Evolutionary conservation across 306 rosid species (phyloP), one percentile per base, ranked within the genome.

Genomic region (Styphnolobium japonicum): DNA sequence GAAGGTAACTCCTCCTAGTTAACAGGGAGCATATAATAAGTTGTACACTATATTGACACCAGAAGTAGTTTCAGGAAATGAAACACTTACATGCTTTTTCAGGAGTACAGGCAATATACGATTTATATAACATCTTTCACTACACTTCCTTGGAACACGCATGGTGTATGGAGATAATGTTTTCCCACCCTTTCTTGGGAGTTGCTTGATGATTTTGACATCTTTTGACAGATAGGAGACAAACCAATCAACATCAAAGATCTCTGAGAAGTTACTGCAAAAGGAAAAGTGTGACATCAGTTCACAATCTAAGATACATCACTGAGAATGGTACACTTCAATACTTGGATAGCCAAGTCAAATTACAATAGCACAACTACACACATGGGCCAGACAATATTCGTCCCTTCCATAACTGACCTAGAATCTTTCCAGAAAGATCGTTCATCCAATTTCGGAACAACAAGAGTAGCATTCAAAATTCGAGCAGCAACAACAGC

Each of bases 91-190:
- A 81, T 79, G 97, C 86, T 90, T 96, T 90, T 91, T 96, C 88
- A 86, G 67, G 64, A 96, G 96, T 77, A 93, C 94, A 46, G 99
- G 98, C 61, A 96, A 70, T 66, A 96, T 89, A 68, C 98, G 98
- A 78, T 1, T 88, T 82, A 79, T 84, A 80, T 96, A 96, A 79
- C 99, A 96, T 84, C 91, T 91, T 89, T 96, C 99, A 80, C 34
- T 96, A 67, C 98, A 96, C 85, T 96, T 96, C 88, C 99, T 88
- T 25, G 98, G 99, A 61, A 96, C 99, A 62, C 96, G 97, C 98
- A 96, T 91, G 51, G 86, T 79, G 80, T 90, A 80, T 39, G 94
- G 72, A 75, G 86, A 86, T 88, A 89, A 84, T 23, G 71, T 61
- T 88, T 86, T 89, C 60, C 93, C 88, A 56, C 97, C 88, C 86